Evolutionary conservation across 1,139 yeast genomes (phyloP).

Genomic region (Groenewaldozyma sp.): DNA sequence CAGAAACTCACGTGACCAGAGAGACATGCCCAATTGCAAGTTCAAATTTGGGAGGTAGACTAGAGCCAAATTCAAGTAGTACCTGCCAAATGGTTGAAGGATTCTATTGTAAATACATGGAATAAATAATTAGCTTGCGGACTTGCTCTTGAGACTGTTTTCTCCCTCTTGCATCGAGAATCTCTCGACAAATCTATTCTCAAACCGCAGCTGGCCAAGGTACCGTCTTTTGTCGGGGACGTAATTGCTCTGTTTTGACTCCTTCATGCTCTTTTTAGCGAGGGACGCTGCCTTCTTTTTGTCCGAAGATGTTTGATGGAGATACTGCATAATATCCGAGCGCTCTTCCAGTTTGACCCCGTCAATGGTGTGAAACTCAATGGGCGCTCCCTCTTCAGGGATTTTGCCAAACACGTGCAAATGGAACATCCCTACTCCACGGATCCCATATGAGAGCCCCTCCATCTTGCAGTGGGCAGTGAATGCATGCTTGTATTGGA

Average conservation of each 20-base stretch:
- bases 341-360: constrained; percentile 33
- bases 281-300: background rate
- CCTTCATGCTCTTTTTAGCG: background rate
- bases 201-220: background rate
- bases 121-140: too few relatives aligned
- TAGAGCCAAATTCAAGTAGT: too few relatives aligned
- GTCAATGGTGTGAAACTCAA: constrained; percentile 39
- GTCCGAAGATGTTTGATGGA: constrained; percentile 11
- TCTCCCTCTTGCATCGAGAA: background rate
- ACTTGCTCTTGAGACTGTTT: too few relatives aligned
- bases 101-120: too few relatives aligned
- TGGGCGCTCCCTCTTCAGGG: constrained; percentile 32
- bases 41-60: too few relatives aligned
- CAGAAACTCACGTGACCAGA: too few relatives aligned
- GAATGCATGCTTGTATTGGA: constrained; percentile 28
- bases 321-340: constrained; percentile 25
- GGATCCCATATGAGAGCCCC: constrained; percentile 55
- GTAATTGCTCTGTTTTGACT: background rate
- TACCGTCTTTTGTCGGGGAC: background rate
- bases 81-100: too few relatives aligned
- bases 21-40: too few relatives aligned
- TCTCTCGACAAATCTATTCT: background rate
- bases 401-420: constrained; percentile 55
- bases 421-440: constrained; percentile 59
- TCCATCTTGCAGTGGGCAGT: constrained; percentile 36